Evolutionary conservation across 345 rosid species (phyloP), one percentile per base, ranked within the genome.

Genomic region (Melaleuca quinquenervia): DNA sequence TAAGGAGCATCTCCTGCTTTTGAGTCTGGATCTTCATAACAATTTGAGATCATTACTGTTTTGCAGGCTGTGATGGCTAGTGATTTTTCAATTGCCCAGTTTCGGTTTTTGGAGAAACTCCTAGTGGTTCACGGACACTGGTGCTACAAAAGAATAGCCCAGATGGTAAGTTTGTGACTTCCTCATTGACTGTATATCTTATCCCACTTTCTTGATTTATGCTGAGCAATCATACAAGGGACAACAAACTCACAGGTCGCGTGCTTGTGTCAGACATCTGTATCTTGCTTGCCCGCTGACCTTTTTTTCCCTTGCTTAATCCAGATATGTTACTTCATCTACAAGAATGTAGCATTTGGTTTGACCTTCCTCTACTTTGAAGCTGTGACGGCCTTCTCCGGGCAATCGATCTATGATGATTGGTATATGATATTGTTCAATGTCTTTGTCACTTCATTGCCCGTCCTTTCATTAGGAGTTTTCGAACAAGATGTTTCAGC

Each of bases 1-100:
- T 82, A 27, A 27, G 45, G 56, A 24, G 26, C 22, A 52, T 51
- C 24, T 51, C 45, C 84, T 7, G 56, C 45, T 52, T 27, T 22
- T 1, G 48, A 27, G n/a, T 82, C 26, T 52, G 14, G 8, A 26
- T 51, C n/a, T 22, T 52, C 26, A 27, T 51, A 5, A 32, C 29
- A 82, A 51, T 36, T 82, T 82, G 80, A 70, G 62, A 51, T 52
- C 48, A n/a, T 85, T 85, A 53, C 50, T 51, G 29, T 75, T 51
- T 86, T 87, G 84, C 92, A 98, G 99, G 99, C 99, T 90, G 99
- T 98, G 87, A 98, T 98, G 99, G 99, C 99, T 60, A 98, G 99
- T 91, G 99, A 98, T 90, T 98, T 98, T 91, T 91, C 99, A 10
- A 92, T 98, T 85, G 96, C 98, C 44, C 99, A 98, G 87, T 98